Base-by-base conservation (phyloP, 768 basidiomycete species). In the Termitomyces heimii region DNA sequence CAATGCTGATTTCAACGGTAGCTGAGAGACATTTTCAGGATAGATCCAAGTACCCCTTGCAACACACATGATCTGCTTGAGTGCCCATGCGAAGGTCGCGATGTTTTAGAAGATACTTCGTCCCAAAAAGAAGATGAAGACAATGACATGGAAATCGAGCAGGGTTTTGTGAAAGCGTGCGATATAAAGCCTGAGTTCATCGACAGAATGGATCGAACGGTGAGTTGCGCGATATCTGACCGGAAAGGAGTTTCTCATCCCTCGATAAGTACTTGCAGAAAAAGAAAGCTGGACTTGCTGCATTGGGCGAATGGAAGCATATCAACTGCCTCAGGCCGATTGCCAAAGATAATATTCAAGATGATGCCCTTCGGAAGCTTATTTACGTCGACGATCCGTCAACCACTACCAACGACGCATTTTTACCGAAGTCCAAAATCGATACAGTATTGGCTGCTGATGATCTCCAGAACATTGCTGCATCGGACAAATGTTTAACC, bases 31-130 rank as follows among this genome's bases (percentile, higher is more conserved):
- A 91, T 98, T 61, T 98, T 98, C 72, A 86, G 85, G n/a, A 77
- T 97, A 44, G 84, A 94, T 71, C 74, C 78, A 0, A 75, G 85
- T 54, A 94, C 93, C 0, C 73, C 77, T 8, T 95, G 92, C 73
- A 89, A 95, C 59, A 98, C 95, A 1, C 96, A 98, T 64, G 96
- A 98, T 62, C 78, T 98, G 18, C 77, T 98, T 14, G 87, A 83
- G 58, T 98, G 95, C 66, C 75, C 74, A 12, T 96, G 92, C 61
- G 81, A 79, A 51, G 67, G 66, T 20, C 51, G 48, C 29, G 37
- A 24, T 20, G 42, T 62, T 31, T 52, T 54, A 14, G 69, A 74
- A 3, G 65, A 68, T n/a, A 68, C 63, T n/a, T 61, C 61, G 22
- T 63, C 67, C 1, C 34, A 8, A 32, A 37, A 45, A 4, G 70